Conservation (phyloP, 78 protist species). For the Dictyostelium brefeldianum region DNA sequence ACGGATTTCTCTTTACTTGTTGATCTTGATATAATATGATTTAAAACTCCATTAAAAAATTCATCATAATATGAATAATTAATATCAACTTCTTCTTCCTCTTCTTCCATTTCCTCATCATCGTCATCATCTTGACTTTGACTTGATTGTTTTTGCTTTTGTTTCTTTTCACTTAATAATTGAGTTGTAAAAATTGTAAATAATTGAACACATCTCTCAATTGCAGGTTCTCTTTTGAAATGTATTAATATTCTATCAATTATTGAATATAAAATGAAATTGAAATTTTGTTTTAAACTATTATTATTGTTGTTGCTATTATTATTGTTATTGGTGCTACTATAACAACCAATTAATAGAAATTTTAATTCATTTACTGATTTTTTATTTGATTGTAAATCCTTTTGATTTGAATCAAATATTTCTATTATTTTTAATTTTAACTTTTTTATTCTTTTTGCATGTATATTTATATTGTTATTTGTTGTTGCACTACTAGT, state of each 20-base stretch:
- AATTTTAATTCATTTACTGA: neutral
- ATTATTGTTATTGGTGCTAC: neutral
- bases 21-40: slow-evolving; percentile 33
- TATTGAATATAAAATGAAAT: neutral
- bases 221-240: slow-evolving; percentile 36
- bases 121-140: neutral
- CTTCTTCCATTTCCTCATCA: neutral
- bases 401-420: slow-evolving; percentile 40
- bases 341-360: neutral
- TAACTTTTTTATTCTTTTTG: neutral
- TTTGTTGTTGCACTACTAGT: no score
- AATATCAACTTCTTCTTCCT: neutral
- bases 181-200: neutral
- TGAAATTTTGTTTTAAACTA: neutral
- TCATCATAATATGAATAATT: neutral
- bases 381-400: neutral
- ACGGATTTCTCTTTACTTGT: slow-evolving; percentile 34
- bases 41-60: neutral
- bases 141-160: neutral
- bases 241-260: slow-evolving; percentile 38
- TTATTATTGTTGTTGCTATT: neutral
- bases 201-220: slow-evolving; percentile 35
- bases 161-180: neutral
- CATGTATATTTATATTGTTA: no score
- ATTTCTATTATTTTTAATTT: neutral